These are phyloP conservation scores for Lactarius evosmus DNA, from an alignment of 768 basidiomycete species.

Conservation along the genomic window DNA sequence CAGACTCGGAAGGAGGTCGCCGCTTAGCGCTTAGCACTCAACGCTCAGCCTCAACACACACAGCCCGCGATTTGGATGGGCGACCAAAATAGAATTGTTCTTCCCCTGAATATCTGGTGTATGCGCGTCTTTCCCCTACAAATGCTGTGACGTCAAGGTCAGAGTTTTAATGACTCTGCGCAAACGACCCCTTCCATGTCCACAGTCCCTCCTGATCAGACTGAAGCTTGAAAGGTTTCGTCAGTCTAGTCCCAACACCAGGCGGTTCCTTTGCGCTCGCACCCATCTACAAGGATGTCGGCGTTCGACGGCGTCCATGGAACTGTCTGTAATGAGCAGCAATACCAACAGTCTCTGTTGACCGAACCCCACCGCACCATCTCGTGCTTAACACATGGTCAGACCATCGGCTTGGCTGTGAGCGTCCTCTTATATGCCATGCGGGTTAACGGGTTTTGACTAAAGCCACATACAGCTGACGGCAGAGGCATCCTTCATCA, in stretches of 20 bases:
- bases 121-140: no score
- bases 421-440: background rate
- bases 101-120: no score
- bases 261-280: background rate
- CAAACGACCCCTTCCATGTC: background rate
- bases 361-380: background rate
- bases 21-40: no score
- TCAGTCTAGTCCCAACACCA: background rate
- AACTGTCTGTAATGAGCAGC: conserved; percentile 13
- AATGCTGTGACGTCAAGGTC: no score
- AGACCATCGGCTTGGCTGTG: conserved; percentile 40
- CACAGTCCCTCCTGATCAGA: background rate
- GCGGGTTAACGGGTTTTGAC: background rate
- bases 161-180: no score
- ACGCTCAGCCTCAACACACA: no score
- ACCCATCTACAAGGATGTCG: background rate
- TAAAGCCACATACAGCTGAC: conserved; percentile 33
- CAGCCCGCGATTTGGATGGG: no score
- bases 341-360: background rate
- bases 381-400: conserved; percentile 35
- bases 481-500: conserved; percentile 34
- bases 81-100: no score
- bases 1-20: no score
- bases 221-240: background rate
- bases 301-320: conserved; percentile 7